Evolutionary conservation across 495 filamentous ascomycete genomes (phyloP), one percentile per base, ranked within the genome.

Genomic region (Entonaema liquescens): DNA sequence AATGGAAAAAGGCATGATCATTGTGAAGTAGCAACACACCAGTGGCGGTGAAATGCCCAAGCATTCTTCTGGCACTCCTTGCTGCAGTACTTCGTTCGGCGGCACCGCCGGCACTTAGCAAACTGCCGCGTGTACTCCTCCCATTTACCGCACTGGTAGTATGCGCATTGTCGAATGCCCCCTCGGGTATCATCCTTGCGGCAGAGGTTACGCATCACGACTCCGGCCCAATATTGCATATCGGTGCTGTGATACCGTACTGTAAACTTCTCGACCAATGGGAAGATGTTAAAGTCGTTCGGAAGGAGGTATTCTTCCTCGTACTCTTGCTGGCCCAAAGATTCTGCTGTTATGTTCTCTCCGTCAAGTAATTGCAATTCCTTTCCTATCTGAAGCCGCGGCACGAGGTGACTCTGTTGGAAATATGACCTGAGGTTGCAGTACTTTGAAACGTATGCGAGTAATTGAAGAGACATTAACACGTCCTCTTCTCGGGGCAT

Each of bases 1-100:
- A 59, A 64, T 50, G 47, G 68, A 35, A 42, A 38, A 49, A 49
- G 35, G 52, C 55, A 58, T 78, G 55, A 59, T 80, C 73, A 85
- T 80, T 81, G 80, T 47, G 82, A 77, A 38, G 94, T 91, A 56
- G 92, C 92, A 47, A 93, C 90, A 79, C 95, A 99, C 95, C 95
- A 99, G 80, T 98, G 95, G 49, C 95, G 89, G 76, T 99, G 95
- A 79, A 92, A 97, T 12, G 95, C 93, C 95, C 95, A 99, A 8
- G 95, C 95, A 70, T 93, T 94, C 84, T 99, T 98, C 80, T 99
- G 95, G 82, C 95, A 99, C 76, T 98, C 95, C 81, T 99, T 99
- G 87, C 93, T 97, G 89, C 95, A 99, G 82, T 99, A 99, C 78
- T 99, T 99, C 69, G 95, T 99, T 67, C 95, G 90, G 69, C 95